These are phyloP conservation scores for Acer negundo DNA, from an alignment of 345 rosid genomes.

Conservation along the genomic window DNA sequence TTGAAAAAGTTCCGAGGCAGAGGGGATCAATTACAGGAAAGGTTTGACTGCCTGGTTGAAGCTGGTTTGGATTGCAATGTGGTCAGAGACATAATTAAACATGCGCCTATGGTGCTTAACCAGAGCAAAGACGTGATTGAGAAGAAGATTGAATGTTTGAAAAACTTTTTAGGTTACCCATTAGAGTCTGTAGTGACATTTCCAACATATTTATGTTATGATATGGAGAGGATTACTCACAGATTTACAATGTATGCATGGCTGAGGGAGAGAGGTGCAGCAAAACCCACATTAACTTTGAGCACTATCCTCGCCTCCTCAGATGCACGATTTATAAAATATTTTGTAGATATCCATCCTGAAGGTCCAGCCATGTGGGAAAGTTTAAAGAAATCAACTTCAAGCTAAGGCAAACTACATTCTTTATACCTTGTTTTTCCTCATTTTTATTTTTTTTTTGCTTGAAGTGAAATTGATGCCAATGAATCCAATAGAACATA, in stretches of 20 bases:
- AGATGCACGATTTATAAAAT: conserved; percentile 62
- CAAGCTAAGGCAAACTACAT: conserved; percentile 24
- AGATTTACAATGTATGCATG: conserved; percentile 64
- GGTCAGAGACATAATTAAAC: conserved; percentile 54
- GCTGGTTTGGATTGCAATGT: conserved; percentile 64
- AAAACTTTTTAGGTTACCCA: conserved; percentile 54
- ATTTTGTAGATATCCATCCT: conserved; percentile 74
- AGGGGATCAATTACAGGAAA: conserved; percentile 87
- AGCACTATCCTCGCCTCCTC: conserved; percentile 77
- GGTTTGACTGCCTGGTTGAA: conserved; percentile 71
- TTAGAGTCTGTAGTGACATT: conserved; percentile 52
- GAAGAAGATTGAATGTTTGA: conserved; percentile 65
- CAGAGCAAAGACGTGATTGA: conserved; percentile 63
- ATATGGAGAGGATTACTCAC: conserved; percentile 53
- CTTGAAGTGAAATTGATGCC: background rate
- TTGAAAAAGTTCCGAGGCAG: conserved; percentile 72
- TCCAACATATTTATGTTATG: conserved; percentile 72
- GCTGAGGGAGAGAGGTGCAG: conserved; percentile 53
- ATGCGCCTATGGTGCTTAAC: conserved; percentile 72
- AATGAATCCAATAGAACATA: background rate
- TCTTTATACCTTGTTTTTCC: background rate
- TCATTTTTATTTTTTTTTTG: background rate
- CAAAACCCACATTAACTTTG: conserved; percentile 52
- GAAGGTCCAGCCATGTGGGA: conserved; percentile 78
- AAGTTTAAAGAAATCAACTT: conserved; percentile 47